Evolutionary conservation across 1,284 basidiomycete genomes (phyloP).

Genomic region (Cutaneotrichosporon cyanovorans): DNA sequence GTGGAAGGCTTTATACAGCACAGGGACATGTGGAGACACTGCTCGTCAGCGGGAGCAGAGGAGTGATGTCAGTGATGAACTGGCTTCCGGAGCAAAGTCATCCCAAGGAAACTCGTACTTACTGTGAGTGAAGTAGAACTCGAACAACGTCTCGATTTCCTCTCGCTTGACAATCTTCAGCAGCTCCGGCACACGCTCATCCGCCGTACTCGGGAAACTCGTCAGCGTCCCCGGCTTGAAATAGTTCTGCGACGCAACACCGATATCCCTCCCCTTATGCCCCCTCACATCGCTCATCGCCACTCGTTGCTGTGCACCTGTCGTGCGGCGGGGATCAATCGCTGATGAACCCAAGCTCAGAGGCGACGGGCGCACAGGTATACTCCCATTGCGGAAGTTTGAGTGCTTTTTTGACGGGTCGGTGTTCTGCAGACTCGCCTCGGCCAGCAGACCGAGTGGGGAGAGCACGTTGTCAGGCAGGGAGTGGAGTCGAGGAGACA

Average conservation of each 20-base stretch:
- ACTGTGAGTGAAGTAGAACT: constrained; percentile 61
- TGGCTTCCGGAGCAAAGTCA: too few species aligned
- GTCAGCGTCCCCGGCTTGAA: constrained; percentile 76
- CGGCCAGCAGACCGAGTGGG: constrained; percentile 80
- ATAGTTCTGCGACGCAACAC: constrained; percentile 79
- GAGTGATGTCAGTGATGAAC: not conserved
- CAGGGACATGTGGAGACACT: constrained; percentile 42
- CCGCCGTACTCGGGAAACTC: constrained; percentile 1
- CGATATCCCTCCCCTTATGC: constrained; percentile 19
- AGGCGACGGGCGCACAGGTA: constrained; percentile 27
- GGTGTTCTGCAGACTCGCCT: constrained; percentile 81
- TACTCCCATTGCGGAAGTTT: constrained; percentile 15
- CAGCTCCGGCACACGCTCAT: constrained; percentile 61
- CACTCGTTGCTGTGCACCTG: constrained; percentile 13
- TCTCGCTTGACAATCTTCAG: constrained; percentile 72
- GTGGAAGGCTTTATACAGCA: constrained; percentile 78
- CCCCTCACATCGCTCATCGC: constrained; percentile 35
- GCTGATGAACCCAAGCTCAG: constrained; percentile 21
- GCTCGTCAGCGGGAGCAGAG: not conserved
- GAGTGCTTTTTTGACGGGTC: constrained; percentile 34
- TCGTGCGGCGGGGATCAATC: not conserved
- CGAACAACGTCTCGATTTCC: constrained; percentile 81
- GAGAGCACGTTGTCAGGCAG: constrained; percentile 85
- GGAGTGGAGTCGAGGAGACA: constrained; percentile 72
- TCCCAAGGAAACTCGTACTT: constrained; percentile 4